A percentile compares a stretch with the other conserved stretches of the same genome.
Evolutionary conservation across 306 rosid genomes (phyloP).

Genomic region (Vigna nakashimae): DNA sequence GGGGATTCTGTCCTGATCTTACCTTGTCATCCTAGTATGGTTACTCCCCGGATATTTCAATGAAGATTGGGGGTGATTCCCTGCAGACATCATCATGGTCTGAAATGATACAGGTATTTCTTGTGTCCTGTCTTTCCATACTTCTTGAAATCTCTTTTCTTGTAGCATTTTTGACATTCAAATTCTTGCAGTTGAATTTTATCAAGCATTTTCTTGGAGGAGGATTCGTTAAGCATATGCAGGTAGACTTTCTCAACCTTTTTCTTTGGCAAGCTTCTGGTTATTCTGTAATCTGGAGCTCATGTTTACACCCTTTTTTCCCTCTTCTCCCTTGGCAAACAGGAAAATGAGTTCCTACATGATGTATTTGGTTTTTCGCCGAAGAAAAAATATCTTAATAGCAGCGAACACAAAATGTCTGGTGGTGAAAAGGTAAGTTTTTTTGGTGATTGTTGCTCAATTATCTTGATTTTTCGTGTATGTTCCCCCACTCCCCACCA

Average conservation of each 20-base stretch:
- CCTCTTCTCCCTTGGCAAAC: constrained; percentile 33
- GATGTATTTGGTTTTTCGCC: constrained; percentile 84
- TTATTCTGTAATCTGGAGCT: constrained; percentile 16
- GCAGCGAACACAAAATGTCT: constrained; percentile 69
- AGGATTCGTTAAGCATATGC: constrained; percentile 94
- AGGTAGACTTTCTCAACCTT: constrained; percentile 58
- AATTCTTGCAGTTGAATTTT: constrained; percentile 72
- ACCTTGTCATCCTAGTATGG: constrained; percentile 62
- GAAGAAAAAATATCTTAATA: constrained; percentile 57
- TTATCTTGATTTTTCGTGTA: constrained; percentile 7
- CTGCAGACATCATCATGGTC: constrained; percentile 84
- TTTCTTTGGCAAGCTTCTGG: constrained; percentile 19
- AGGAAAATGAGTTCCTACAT: constrained; percentile 93
- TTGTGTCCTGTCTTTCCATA: constrained; percentile 1
- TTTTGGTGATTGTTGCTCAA: constrained; percentile 6
- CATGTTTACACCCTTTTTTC: not conserved
- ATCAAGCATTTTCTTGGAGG: constrained; percentile 89
- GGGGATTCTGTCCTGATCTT: constrained; percentile 35
- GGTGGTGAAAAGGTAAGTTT: constrained; percentile 74
- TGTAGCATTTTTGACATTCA: constrained; percentile 3
- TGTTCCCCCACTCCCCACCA: too few relatives aligned
- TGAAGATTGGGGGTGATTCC: constrained; percentile 79
- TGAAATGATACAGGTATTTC: constrained; percentile 75
- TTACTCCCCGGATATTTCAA: constrained; percentile 73
- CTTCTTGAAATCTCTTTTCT: not conserved